Base-by-base conservation (phyloP, 2,329 filamentous ascomycete species). In the Berkeleyomyces basicola region DNA sequence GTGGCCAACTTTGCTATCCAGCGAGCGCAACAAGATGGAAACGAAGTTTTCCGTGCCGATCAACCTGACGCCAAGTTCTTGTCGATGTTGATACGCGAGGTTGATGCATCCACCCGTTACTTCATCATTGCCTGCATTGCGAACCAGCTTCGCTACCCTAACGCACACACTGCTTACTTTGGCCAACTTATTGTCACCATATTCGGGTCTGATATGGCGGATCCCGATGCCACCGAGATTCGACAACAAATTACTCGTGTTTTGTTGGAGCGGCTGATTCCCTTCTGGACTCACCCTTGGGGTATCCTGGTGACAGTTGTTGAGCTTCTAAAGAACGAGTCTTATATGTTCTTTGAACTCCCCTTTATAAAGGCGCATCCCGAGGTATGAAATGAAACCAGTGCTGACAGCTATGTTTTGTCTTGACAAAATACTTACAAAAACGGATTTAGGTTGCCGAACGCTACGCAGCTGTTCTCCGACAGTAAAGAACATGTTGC, bases 201-300 rank as follows among this genome's bases (percentile, higher is more conserved):
- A 46, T 97, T 96, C 72, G 88, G 85, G 23, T 82, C 83, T 66
- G 88, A 93, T 75, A 77, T 80, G 70, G 79, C 74, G 71, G 85
- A 86, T 68, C 83, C 87, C 14, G 88, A 93, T 70, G 88, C 92
- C 69, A 80, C 80, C 1, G 87, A 90, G 66, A 85, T 96, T 58
- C 88, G 92, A 43, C 87, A 97, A 75, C 89, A 95, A 72, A 92
- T 99, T 64, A 89, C 90, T 61, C 84, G 92, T 57, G 84, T 96
- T 33, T 77, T 99, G 55, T 78, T 96, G 44, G 93, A 99, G 78
- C 84, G 93, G 58, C 78, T 96, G 57, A 82, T 95, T 65, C 87
- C 90, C 31, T 90, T 89, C 72, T 90, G 91, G 75, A 92, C 92
- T 61, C 92, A 97, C 72, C 92, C 95, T 16, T 97, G 92, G 92